These are phyloP conservation scores for Phaeosphaeria sp. DNA, from an alignment of 2,329 filamentous ascomycete genomes.

Conservation along the genomic window DNA sequence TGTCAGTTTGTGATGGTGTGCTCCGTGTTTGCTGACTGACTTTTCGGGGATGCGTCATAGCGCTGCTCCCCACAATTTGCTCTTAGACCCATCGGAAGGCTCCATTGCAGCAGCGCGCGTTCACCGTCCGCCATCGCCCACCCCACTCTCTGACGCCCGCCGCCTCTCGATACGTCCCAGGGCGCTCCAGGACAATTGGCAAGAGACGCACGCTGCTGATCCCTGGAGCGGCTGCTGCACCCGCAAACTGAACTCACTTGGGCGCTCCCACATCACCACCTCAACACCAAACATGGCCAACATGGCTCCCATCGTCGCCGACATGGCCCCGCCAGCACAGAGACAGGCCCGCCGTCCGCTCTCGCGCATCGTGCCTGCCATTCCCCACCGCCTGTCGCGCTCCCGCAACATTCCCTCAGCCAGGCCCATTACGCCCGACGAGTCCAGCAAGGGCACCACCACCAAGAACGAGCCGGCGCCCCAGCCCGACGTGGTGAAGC, in stretches of 20 bases:
- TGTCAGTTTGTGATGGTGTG: not conserved
- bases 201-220: constrained; percentile 41
- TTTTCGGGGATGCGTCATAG: constrained; percentile 1
- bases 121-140: constrained; percentile 9
- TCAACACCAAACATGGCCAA: constrained; percentile 4
- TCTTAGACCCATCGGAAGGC: not conserved
- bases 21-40: not conserved
- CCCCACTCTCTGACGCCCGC: constrained; percentile 23
- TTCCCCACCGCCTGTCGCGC: constrained; percentile 45
- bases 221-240: constrained; percentile 50
- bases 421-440: constrained; percentile 38
- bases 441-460: constrained; percentile 26
- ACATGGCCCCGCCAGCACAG: constrained; percentile 30
- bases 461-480: constrained; percentile 20
- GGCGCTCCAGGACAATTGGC: constrained; percentile 54
- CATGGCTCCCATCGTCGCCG: constrained; percentile 39
- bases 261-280: not conserved
- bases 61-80: not conserved
- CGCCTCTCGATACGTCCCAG: constrained; percentile 19
- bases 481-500: constrained; percentile 18
- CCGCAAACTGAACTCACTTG: not conserved
- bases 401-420: constrained; percentile 32
- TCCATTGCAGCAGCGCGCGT: not conserved
- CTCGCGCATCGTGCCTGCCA: constrained; percentile 47
- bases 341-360: constrained; percentile 33